Evolutionary conservation across 2,329 filamentous ascomycete genomes (phyloP), one percentile per base, ranked within the genome.

Genomic region (Colletotrichum musicola): DNA sequence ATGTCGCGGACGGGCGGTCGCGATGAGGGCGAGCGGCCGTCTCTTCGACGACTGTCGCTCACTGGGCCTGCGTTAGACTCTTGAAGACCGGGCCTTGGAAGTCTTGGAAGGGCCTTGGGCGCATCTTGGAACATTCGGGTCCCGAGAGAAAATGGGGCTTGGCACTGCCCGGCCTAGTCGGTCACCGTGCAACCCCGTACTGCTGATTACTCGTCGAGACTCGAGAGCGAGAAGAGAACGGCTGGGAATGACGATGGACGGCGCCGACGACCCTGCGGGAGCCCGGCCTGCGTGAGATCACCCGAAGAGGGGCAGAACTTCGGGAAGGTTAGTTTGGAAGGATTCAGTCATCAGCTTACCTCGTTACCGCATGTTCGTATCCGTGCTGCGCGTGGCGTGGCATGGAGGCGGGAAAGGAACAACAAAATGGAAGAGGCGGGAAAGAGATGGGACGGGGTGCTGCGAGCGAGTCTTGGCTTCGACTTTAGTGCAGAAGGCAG

Each of bases 1-100:
- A 54, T 57, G 65, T 68, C 49, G 65, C 65, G 61, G 54, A 58
- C 35, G 54, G 65, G 18, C 64, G 46, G 59, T 56, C 50, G 44
- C 42, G 42, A 46, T 47, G 44, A 46, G 60, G 46, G 38, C 61
- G 54, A 16, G 38, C 18, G 47, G 47, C 53, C 22, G 30, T 40
- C 20, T 53, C 14, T 51, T 42, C n/a, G 42, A 20, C 9, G 12
- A 6, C 42, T 42, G 30, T 50, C 53, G 58, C 47, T 18, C 54
- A 53, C 27, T 59, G 44, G 40, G 14, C 6, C 40, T 14, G 40
- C 56, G 44, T 42, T 35, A 35, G 30, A 35, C 30, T 35, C 30
- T 35, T 35, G 30, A 35, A 10, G 10, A 44, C 13, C 35, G 22
- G 49, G 44, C 35, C 59, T 46, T 67, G 59, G 35, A 44, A 51